Evolutionary conservation across 2,329 filamentous ascomycete species (phyloP).

Genomic region (Xylariaceae sp.): DNA sequence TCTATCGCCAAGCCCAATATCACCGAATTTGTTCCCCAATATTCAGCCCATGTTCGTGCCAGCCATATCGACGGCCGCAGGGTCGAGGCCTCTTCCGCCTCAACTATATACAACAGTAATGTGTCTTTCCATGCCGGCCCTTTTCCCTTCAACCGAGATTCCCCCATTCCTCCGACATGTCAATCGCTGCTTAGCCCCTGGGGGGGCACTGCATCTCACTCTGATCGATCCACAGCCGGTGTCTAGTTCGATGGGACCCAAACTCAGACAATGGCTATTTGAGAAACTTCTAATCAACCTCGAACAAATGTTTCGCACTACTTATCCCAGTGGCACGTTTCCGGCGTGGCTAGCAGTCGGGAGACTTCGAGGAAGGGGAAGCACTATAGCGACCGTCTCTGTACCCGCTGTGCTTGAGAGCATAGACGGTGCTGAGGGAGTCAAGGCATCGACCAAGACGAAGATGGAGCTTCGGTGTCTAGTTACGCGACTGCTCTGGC

Average conservation of each 20-base stretch:
- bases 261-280: constrained; percentile 58
- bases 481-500: constrained; percentile 55
- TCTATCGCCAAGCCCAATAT: constrained; percentile 39
- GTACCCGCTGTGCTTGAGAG: constrained; percentile 41
- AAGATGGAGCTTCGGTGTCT: constrained; percentile 47
- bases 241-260: constrained; percentile 50
- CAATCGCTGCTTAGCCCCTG: constrained; percentile 48
- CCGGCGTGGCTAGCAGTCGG: constrained; percentile 56
- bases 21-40: constrained; percentile 35
- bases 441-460: constrained; percentile 26
- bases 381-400: constrained; percentile 42
- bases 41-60: constrained; percentile 28
- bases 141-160: constrained; percentile 53
- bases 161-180: constrained; percentile 53
- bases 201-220: constrained; percentile 54
- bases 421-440: constrained; percentile 9
- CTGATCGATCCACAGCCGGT: constrained; percentile 61
- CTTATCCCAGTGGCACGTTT: constrained; percentile 54
- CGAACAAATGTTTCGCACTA: constrained; percentile 54
- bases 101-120: constrained; percentile 46
- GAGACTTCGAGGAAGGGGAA: constrained; percentile 44
- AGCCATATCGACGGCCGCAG: constrained; percentile 26
- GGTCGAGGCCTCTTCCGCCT: constrained; percentile 32
- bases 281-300: constrained; percentile 56
- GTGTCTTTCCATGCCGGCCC: constrained; percentile 51